Conservation (phyloP, 2,329 filamentous ascomycete species). For the Fusarium duplospermum region DNA sequence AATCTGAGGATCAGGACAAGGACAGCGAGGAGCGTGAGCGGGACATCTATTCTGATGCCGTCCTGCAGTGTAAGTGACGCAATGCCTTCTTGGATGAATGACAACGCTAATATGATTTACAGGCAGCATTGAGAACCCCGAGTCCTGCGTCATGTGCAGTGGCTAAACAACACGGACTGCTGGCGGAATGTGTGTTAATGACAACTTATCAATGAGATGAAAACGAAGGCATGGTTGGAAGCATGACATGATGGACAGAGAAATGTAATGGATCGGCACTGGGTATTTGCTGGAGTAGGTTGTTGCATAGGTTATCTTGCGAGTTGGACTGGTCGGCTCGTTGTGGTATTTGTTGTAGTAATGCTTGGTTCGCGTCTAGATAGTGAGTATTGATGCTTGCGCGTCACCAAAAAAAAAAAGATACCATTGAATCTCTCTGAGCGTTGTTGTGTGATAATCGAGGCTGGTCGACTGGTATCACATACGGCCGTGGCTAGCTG, state of each 20-base stretch:
- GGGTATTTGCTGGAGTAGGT: constrained; percentile 37
- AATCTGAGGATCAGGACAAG: constrained; percentile 79
- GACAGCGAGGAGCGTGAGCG: constrained; percentile 81
- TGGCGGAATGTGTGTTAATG: constrained; percentile 42
- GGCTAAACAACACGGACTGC: constrained; percentile 66
- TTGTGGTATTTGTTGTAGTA: constrained; percentile 13
- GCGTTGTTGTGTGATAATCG: neutral
- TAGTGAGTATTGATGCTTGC: constrained; percentile 27
- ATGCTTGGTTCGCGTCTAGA: constrained; percentile 27
- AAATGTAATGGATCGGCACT: constrained; percentile 37
- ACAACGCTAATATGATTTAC: constrained; percentile 48
- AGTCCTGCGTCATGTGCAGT: constrained; percentile 97
- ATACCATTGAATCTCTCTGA: neutral
- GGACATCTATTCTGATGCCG: constrained; percentile 96
- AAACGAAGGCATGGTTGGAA: constrained; percentile 43
- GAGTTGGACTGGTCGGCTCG: constrained; percentile 12
- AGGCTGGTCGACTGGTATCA: no score
- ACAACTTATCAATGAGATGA: constrained; percentile 45
- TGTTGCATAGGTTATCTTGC: constrained; percentile 18
- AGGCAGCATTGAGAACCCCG: constrained; percentile 97
- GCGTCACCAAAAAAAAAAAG: constrained; percentile 11
- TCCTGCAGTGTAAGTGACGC: constrained; percentile 79
- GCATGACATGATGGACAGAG: constrained; percentile 35
- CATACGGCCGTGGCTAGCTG: neutral
- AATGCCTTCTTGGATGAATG: neutral